Conservation (phyloP, 2,329 filamentous ascomycete species). For the Claviceps capensis region DNA sequence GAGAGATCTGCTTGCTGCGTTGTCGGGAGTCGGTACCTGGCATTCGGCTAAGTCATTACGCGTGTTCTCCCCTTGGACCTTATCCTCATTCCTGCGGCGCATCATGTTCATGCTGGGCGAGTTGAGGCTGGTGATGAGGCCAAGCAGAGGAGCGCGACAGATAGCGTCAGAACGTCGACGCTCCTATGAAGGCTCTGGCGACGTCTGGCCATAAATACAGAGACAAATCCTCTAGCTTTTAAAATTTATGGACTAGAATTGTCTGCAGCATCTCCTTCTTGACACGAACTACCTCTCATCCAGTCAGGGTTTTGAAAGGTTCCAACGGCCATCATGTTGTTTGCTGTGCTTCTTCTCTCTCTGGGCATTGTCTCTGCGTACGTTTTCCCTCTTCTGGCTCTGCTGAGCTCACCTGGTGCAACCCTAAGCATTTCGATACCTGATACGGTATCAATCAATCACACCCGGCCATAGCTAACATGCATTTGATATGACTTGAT, state of each 20-base stretch:
- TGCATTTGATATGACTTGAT: neutral
- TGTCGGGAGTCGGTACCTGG: too few relatives aligned
- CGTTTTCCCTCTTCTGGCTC: neutral
- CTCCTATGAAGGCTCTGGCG: constrained; percentile 8
- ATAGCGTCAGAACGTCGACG: neutral
- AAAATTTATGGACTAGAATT: neutral
- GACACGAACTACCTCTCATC: neutral
- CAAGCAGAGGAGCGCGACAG: constrained; percentile 1
- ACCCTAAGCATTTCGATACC: too few relatives aligned
- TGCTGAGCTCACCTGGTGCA: too few relatives aligned
- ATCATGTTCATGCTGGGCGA: neutral
- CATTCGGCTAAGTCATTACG: neutral
- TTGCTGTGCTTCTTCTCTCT: constrained; percentile 7
- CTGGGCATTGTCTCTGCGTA: constrained; percentile 10
- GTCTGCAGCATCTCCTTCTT: neutral
- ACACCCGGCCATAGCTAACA: neutral
- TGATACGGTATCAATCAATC: neutral
- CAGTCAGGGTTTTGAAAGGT: constrained; percentile 7
- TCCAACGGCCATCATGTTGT: constrained; percentile 7
- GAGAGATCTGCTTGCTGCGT: too few relatives aligned
- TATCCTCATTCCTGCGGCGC: neutral
- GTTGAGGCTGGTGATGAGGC: neutral
- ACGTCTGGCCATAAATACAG: constrained; percentile 16
- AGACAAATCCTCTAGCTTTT: constrained; percentile 11
- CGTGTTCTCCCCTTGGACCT: neutral